Evolutionary conservation across 331 rosid genomes (phyloP), one percentile per base, ranked within the genome.

Genomic region (Pyracantha coccinea): DNA sequence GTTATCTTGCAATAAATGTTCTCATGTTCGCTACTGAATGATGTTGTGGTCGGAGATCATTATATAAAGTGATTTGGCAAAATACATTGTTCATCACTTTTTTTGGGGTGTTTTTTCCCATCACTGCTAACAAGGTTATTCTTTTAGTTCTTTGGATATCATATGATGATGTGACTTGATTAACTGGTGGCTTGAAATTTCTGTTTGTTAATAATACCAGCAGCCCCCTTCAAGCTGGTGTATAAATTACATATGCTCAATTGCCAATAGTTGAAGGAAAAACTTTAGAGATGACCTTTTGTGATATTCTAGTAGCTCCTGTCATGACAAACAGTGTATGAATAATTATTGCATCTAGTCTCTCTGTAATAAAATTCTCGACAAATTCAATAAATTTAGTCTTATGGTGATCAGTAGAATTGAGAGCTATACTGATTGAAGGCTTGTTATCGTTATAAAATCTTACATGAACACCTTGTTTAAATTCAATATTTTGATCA

Each of bases 1-100:
- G 72, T 72, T 80, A 62, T 32, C 38, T 52, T 35, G 53, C 29
- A 12, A 53, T 14, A 74, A 65, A 57, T 66, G 21, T 74, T 31
- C 44, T 32, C 47, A 29, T 44, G 57, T 81, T 79, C 31, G 20
- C 52, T 64, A 20, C 69, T 72, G 8, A 35, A 47, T 75, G 25
- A 20, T 71, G 31, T 25, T 11, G 19, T 66, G 28, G 50, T 73
- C 7, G 8, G 20, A 73, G 77, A 15, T 25, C 31, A 21, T 38
- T 23, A 1, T 10, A 23, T 59, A 65, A 25, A 6, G 58, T 73
- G 54, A 41, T 59, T 38, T 62, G 29, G 14, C 77, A 61, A 61
- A 61, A 7, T 38, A 38, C 45, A 38, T 38, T 38, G 45, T 38
- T 38, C 45, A 38, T 38, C 14, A 38, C 45, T 10, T 38, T 38